Conservation (phyloP, 345 rosid genomes). For the Bruguiera sexangula region DNA sequence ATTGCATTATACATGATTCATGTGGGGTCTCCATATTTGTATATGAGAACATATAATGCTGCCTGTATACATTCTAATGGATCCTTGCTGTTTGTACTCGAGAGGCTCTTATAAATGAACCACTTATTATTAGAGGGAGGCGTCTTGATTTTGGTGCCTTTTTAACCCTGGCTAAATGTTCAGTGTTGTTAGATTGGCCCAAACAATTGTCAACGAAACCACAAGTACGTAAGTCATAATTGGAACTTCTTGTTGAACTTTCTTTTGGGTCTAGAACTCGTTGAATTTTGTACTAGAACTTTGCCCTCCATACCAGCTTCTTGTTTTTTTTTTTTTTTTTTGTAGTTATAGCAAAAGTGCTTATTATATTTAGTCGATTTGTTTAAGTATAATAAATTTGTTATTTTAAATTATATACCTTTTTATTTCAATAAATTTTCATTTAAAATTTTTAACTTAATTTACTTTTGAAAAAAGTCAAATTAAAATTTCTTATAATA, state of each 20-base stretch:
- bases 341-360: no score
- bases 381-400: no score
- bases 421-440: no score
- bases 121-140: neutral
- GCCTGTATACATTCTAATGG: constrained; percentile 15
- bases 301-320: no score
- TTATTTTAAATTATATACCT: no score
- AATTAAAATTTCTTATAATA: no score
- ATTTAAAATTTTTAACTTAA: no score
- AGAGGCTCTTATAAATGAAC: constrained; percentile 10
- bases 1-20: constrained; percentile 4
- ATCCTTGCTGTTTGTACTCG: constrained; percentile 12
- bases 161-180: neutral
- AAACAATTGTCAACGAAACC: neutral
- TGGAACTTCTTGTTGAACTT: neutral
- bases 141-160: neutral
- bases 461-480: no score
- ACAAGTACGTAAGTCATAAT: neutral
- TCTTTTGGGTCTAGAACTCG: no score
- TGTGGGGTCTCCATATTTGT: constrained; percentile 15
- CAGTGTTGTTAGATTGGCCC: neutral
- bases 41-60: constrained; percentile 1
- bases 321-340: no score
- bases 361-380: no score
- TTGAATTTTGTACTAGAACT: no score